These are phyloP conservation scores for Ilyonectria sp. DNA, from an alignment of 2,329 filamentous ascomycete species.

Conservation along the genomic window DNA sequence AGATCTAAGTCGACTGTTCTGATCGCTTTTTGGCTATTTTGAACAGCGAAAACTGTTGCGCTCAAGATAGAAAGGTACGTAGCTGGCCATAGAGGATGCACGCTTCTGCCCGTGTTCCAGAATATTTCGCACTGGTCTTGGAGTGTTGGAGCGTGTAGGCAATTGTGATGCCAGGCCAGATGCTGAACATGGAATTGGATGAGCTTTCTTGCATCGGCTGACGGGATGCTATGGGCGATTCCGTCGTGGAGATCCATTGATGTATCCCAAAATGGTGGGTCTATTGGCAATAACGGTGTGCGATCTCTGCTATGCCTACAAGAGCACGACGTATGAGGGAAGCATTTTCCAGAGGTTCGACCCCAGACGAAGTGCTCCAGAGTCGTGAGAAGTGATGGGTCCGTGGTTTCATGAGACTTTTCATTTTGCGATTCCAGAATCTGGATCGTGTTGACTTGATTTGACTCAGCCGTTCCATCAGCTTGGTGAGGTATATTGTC, in stretches of 20 bases:
- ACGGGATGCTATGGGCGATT: background rate
- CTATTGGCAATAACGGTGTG: background rate
- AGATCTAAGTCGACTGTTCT: background rate
- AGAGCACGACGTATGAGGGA: constrained; percentile 6
- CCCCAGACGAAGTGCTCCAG: constrained; percentile 29
- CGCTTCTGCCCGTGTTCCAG: constrained; percentile 9
- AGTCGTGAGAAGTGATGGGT: background rate
- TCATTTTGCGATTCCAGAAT: background rate
- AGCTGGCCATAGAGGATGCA: constrained; percentile 3
- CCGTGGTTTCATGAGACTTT: background rate
- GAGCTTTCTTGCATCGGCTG: background rate
- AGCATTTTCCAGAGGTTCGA: constrained; percentile 16
- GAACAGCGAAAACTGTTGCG: background rate
- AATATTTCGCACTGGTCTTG: constrained; percentile 8
- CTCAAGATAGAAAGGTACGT: constrained; percentile 15
- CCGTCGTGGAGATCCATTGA: background rate
- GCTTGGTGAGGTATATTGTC: background rate
- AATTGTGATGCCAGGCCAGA: constrained; percentile 20
- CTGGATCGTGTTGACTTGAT: background rate
- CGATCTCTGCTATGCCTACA: background rate
- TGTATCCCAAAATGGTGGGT: constrained; percentile 1
- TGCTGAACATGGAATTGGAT: constrained; percentile 5
- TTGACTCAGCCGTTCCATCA: background rate
- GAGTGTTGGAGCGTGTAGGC: constrained; percentile 16
- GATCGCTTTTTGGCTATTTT: background rate